phyloP scores from a whole-genome alignment of 345 rosid genomes.

The Rhodamnia argentea region DNA sequence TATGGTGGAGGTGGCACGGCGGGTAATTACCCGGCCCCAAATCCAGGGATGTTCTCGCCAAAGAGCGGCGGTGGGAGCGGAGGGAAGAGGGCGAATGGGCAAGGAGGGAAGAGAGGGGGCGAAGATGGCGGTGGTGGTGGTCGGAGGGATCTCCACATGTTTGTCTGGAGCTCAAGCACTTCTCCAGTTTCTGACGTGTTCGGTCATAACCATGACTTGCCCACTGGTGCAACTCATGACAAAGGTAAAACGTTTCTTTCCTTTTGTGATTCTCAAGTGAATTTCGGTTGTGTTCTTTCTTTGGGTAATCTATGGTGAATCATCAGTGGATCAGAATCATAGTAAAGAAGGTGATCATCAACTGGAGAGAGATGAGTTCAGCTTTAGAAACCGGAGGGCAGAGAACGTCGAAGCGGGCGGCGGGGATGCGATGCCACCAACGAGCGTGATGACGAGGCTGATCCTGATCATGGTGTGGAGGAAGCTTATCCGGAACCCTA shows the following conservation, averaged over 20 bases:
- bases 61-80: constrained; percentile 7
- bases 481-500: constrained; percentile 88
- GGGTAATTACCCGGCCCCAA: constrained; percentile 67
- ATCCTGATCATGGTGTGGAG: constrained; percentile 92
- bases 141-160: constrained; percentile 91
- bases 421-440: constrained; percentile 38
- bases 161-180: constrained; percentile 93
- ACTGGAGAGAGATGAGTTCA: constrained; percentile 42
- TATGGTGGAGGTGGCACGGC: constrained; percentile 34
- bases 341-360: constrained; percentile 35
- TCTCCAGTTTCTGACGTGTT: constrained; percentile 86
- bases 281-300: background rate
- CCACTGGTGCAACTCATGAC: background rate
- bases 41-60: constrained; percentile 56
- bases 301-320: background rate
- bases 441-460: constrained; percentile 64
- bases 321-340: background rate
- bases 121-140: constrained; percentile 32
- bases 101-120: constrained; percentile 9
- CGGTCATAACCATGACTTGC: constrained; percentile 38
- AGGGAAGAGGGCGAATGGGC: constrained; percentile 4
- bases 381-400: constrained; percentile 16
- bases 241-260: background rate
- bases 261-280: background rate
- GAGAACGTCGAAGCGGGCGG: background rate